These are phyloP conservation scores for Colletotrichum spinosum DNA, from an alignment of 2,329 filamentous ascomycete genomes.

Conservation along the genomic window DNA sequence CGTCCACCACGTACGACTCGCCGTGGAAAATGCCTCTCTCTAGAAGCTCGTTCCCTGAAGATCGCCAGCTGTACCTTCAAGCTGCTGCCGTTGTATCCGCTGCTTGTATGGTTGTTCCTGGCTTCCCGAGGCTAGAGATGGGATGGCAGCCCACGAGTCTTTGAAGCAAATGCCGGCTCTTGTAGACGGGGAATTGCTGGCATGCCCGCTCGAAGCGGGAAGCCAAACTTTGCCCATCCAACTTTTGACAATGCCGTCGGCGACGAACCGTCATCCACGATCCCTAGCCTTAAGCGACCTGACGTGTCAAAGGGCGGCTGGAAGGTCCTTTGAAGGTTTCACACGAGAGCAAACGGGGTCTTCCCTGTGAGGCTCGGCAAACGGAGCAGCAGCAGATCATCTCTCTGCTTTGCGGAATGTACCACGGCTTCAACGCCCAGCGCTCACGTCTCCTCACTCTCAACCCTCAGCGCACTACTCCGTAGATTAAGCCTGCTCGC, in stretches of 20 bases:
- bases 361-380: slow-evolving; percentile 20
- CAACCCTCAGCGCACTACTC: slow-evolving; percentile 1
- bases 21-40: slow-evolving; percentile 32
- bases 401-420: neutral
- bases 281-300: neutral
- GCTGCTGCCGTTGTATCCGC: slow-evolving; percentile 12
- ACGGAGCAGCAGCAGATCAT: neutral
- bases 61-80: slow-evolving; percentile 17
- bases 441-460: slow-evolving; percentile 25
- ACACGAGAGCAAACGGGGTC: slow-evolving; percentile 18
- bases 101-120: slow-evolving; percentile 9
- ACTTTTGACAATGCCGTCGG: slow-evolving; percentile 19
- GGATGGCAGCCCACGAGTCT: slow-evolving; percentile 26
- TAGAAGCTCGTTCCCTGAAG: slow-evolving; percentile 26
- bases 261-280: slow-evolving; percentile 19
- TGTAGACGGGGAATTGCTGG: neutral
- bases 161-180: neutral
- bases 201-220: slow-evolving; percentile 14
- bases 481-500: neutral
- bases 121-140: slow-evolving; percentile 16
- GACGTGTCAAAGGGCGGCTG: slow-evolving; percentile 4
- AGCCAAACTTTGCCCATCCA: slow-evolving; percentile 9
- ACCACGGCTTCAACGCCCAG: neutral
- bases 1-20: neutral
- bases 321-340: slow-evolving; percentile 26